Conservation (phyloP, 2,329 filamentous ascomycete genomes). For the Xylariales sp. region DNA sequence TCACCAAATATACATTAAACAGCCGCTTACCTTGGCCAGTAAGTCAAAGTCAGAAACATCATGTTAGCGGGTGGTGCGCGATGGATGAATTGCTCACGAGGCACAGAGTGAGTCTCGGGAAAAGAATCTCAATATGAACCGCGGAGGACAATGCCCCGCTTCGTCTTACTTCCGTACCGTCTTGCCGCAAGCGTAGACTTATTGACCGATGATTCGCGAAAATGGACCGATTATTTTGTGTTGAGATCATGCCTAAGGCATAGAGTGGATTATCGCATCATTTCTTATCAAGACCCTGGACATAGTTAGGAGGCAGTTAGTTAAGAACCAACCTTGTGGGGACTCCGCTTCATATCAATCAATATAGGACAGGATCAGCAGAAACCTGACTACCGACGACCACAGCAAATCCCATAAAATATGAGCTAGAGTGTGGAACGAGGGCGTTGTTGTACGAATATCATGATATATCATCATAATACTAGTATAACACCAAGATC, state of each 20-base stretch:
- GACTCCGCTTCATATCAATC: constrained; percentile 9
- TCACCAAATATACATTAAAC: constrained; percentile 1
- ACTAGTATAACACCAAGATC: too few species aligned
- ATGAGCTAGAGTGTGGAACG: not conserved
- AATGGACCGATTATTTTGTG: constrained; percentile 20
- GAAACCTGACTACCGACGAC: not conserved
- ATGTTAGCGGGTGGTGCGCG: not conserved
- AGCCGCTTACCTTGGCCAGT: constrained; percentile 12
- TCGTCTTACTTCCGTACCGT: constrained; percentile 22
- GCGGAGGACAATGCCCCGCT: constrained; percentile 31
- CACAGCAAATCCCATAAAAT: not conserved
- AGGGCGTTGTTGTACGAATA: not conserved
- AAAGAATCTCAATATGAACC: constrained; percentile 21
- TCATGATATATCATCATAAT: constrained; percentile 4
- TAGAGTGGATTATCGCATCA: constrained; percentile 14
- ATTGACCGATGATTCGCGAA: constrained; percentile 16
- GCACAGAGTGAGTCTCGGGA: not conserved
- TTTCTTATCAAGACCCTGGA: constrained; percentile 16
- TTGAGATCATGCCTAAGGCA: not conserved
- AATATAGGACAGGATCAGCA: constrained; percentile 5
- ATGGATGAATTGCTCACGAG: too few species aligned
- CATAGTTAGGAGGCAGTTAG: constrained; percentile 5
- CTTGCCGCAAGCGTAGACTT: constrained; percentile 22
- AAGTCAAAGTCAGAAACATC: not conserved
- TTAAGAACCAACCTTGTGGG: not conserved